Percentiles rank a stretch among this genome's conserved stretches.
phyloP scores from a whole-genome alignment of 768 basidiomycete species.

The Lentinula edodes region DNA sequence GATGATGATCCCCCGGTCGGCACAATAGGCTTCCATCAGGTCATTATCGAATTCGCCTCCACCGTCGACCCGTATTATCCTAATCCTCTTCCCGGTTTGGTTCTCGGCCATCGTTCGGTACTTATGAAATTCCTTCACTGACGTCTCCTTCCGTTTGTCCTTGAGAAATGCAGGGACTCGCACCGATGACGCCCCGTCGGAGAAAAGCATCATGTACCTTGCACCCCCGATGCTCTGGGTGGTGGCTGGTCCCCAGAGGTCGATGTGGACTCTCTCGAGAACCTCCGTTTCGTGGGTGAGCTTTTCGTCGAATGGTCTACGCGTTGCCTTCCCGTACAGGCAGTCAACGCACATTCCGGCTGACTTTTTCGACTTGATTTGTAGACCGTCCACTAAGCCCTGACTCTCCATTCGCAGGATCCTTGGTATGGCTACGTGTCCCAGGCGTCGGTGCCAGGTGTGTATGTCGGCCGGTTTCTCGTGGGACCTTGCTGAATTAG shows the following conservation, averaged over 20 bases:
- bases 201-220: constrained; percentile 18
- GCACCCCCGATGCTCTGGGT: constrained; percentile 11
- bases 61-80: constrained; percentile 14
- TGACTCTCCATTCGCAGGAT: constrained; percentile 11
- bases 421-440: constrained; percentile 9
- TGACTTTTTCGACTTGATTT: not conserved
- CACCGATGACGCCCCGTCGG: constrained; percentile 14
- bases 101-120: constrained; percentile 12
- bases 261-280: constrained; percentile 15
- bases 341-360: constrained; percentile 17
- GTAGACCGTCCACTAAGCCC: constrained; percentile 16
- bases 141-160: constrained; percentile 15
- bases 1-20: constrained; percentile 14
- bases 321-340: constrained; percentile 18
- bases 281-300: constrained; percentile 11
- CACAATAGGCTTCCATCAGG: constrained; percentile 14
- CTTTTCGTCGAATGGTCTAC: constrained; percentile 17
- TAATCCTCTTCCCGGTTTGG: constrained; percentile 13
- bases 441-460: not conserved
- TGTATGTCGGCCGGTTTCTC: no score
- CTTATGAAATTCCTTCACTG: constrained; percentile 11
- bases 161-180: constrained; percentile 14
- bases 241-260: constrained; percentile 20
- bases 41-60: constrained; percentile 23
- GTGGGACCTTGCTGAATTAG: no score